Base-by-base conservation (phyloP, 768 basidiomycete species). In the Psilocybe azurescens region DNA sequence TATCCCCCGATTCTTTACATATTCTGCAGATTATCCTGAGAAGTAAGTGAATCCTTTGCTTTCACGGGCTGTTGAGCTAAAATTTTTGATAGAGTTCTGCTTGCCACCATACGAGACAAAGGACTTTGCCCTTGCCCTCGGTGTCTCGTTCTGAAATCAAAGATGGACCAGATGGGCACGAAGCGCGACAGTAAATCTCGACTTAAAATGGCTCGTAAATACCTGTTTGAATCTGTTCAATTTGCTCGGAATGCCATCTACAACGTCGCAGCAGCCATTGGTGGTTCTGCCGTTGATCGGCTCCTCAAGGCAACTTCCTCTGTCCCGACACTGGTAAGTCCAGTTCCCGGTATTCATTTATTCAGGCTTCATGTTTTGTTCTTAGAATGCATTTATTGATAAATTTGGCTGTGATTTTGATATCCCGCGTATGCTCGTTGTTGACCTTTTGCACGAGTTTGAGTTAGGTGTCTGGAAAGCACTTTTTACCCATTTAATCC, bases 111-210 rank as follows among this genome's bases (percentile, higher is more conserved):
- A 8, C 63, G 72, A 24, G 67, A 74, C 50, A 66, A 72, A 6
- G 81, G 74, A 2, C 5, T 59, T 1, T 80, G 69, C 50, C 76
- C 75, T n/a, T 79, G 76, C 53, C 76, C 77, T n/a, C 70, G 69
- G 65, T 24, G 72, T 70, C 16, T 71, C 62, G 5, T 47, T 58
- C 20, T 20, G 20, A 20, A 20, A 20, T 69, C 65, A 61, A 65
- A 16, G 13, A 1, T 38, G 7, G 38, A 38, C 13, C 13, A 8
- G 13, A 38, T 38, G 38, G 38, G 38, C 13, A 7, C 1, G 9
- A 8, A 38, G 7, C 38, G 2, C 1, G 38, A 38, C 13, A 7
- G 7, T 38, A 7, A 38, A 38, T 8, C 38, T 38, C 2, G 38
- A 38, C 9, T 38, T 14, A 38, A 38, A 14, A 7, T 8, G 38